Percentiles rank a stretch among this genome's conserved stretches.
Conservation (phyloP, 2,329 filamentous ascomycete species). For the Endoconidiophora polonica region DNA sequence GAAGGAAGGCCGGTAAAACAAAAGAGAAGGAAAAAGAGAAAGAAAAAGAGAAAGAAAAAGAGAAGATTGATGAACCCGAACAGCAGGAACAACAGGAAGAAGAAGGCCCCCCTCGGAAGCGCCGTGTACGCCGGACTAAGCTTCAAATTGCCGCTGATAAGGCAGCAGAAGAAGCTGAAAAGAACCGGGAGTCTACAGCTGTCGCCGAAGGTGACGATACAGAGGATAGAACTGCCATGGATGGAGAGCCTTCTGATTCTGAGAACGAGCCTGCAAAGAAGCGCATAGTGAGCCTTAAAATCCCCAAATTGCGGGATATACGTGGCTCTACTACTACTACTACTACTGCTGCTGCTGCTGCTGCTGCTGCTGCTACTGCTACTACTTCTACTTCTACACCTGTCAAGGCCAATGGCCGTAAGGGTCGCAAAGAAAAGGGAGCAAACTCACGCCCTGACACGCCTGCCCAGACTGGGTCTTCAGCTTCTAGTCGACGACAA, state of each 20-base stretch:
- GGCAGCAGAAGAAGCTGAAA: conserved; percentile 6
- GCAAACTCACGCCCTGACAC: background rate
- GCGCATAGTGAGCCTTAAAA: conserved; percentile 8
- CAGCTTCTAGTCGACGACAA: background rate
- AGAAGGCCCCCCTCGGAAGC: conserved; percentile 22
- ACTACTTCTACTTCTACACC: background rate
- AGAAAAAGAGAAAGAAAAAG: conserved; percentile 2
- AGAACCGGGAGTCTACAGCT: background rate
- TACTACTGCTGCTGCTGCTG: background rate
- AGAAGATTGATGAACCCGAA: conserved; percentile 17
- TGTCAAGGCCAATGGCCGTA: background rate
- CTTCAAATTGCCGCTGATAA: conserved; percentile 8
- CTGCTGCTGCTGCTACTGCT: background rate
- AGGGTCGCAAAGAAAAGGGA: background rate
- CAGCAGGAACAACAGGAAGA: conserved; percentile 16
- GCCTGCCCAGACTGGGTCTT: background rate
- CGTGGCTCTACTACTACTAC: conserved; percentile 2
- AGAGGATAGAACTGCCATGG: background rate
- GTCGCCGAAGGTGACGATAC: background rate
- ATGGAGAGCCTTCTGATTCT: background rate
- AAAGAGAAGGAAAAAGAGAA: background rate
- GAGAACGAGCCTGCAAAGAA: background rate
- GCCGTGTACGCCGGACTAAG: conserved; percentile 8
- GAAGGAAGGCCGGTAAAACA: background rate
- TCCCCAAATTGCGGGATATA: conserved; percentile 8